Evolutionary conservation across 495 filamentous ascomycete genomes (phyloP), one percentile per base, ranked within the genome.

Genomic region (Aspergillus kassunensis): DNA sequence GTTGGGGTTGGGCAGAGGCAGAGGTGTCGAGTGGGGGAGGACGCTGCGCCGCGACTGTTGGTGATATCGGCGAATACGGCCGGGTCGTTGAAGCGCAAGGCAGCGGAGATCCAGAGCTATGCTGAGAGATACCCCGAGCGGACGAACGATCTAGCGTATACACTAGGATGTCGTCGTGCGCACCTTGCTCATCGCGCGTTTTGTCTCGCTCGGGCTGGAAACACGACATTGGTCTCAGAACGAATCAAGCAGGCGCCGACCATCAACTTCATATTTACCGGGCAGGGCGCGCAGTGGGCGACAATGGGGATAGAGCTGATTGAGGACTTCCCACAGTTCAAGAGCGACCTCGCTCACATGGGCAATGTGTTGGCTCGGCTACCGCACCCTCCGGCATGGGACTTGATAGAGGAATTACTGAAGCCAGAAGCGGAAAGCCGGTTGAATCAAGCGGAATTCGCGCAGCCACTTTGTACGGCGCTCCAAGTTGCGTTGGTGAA

Each of bases 391-490:
- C 41, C 41, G 1, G 3, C 42, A 11, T 57, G 45, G 44, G 33
- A 31, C 27, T 19, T 20, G 50, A 8, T n/a, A 24, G 24, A 36
- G 6, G 11, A 44, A 15, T 20, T 44, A 2, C 10, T 13, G 0
- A 29, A 18, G 12, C 25, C 7, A 4, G 41, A 46, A 3, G 23
- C 2, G 10, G 25, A 11, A n/a, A 34, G 29, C 7, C 39, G n/a
- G 6, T 11, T 33, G 30, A 33, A 41, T 56, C 11, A 33, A 19
- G 40, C 55, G 2, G 49, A 49, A 12, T 8, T 56, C n/a, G 49
- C 65, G 0, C 69, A 73, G 52, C 53, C 63, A 0, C 15, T 60
- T 0, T 61, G 55, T 12, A 62, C 57, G 3, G 77, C 77, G 0
- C 29, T 80, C 15, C 51, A 59, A 16, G 29, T 59, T 33, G 47